Conservation (phyloP, 2,329 filamentous ascomycete species). For the Cadophora sp. region DNA sequence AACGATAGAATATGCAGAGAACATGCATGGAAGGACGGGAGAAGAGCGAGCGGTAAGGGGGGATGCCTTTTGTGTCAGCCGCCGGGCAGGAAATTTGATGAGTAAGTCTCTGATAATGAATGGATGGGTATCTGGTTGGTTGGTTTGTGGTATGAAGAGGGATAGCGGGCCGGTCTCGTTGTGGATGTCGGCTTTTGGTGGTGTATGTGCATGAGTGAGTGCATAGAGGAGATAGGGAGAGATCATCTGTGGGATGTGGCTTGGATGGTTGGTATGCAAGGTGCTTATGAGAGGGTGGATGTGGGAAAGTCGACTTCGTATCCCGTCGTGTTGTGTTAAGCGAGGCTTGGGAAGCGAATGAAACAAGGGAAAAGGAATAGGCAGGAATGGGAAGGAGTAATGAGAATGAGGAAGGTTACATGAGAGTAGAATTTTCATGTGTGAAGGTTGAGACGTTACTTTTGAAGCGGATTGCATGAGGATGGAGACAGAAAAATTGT, state of each 20-base stretch:
- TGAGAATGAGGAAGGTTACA: background rate
- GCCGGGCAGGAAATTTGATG: background rate
- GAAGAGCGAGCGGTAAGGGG: background rate
- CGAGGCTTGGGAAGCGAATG: background rate
- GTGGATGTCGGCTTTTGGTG: background rate
- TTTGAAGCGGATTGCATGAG: background rate
- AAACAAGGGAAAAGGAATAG: background rate
- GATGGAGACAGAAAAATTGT: background rate
- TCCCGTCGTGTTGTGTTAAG: background rate
- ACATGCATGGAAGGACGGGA: constrained; percentile 12
- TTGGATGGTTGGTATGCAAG: background rate
- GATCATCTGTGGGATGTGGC: background rate
- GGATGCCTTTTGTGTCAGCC: background rate
- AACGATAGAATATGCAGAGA: constrained; percentile 10
- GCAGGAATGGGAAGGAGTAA: too few species aligned
- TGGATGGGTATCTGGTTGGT: background rate
- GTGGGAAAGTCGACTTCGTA: background rate
- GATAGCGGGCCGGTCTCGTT: background rate
- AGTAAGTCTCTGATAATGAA: too few species aligned
- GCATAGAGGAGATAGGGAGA: background rate
- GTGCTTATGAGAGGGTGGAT: background rate
- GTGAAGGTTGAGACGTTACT: background rate
- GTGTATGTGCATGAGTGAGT: background rate
- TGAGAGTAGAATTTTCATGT: background rate
- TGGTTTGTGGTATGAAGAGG: background rate